Base-by-base conservation (phyloP, 768 basidiomycete species). In the Pleurotus pulmonarius region DNA sequence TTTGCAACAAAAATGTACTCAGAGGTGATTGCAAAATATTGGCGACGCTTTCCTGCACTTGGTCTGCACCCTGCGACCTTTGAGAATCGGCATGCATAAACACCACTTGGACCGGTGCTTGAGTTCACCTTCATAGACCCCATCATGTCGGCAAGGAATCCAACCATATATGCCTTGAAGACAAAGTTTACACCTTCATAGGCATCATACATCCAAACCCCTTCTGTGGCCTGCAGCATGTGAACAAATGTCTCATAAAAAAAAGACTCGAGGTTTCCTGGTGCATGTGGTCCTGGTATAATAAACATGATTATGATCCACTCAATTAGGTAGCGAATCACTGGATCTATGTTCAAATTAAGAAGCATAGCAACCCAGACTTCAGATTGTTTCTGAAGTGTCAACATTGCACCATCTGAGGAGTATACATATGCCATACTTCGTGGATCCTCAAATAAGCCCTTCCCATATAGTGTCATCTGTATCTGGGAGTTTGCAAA, bases 201-300 rank as follows among this genome's bases (percentile, higher is more conserved):
- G 7, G 69, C 65, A 66, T 70, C 69, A 64, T 66, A 71, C 1
- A 67, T 68, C 70, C 70, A 72, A 3, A 71, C 58, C 5, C 70
- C 70, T 56, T 65, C 65, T 57, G 46, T 58, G 26, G 61, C 59
- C 37, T 38, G 12, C 26, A 67, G 64, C 56, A 72, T 62, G 43
- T 72, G 69, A 46, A 65, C 59, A 57, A 70, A 70, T 16, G 61
- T n/a, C 25, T 57, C 47, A 12, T 22, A 70, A 3, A 65, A 20
- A 48, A 65, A 69, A 11, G 67, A 66, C 40, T 69, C 66, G 8
- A 69, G 58, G 56, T 67, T 54, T 49, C 64, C 65, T 46, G 68
- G 67, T 29, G 63, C 49, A 13, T 65, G 60, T 37, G 68, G 68
- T 1, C 67, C 68, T n/a, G 67, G 68, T 37, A 59, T 67, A 9